Evolutionary conservation across 495 filamentous ascomycete species (phyloP).

Genomic region (Pyrenopolyporus hunteri): DNA sequence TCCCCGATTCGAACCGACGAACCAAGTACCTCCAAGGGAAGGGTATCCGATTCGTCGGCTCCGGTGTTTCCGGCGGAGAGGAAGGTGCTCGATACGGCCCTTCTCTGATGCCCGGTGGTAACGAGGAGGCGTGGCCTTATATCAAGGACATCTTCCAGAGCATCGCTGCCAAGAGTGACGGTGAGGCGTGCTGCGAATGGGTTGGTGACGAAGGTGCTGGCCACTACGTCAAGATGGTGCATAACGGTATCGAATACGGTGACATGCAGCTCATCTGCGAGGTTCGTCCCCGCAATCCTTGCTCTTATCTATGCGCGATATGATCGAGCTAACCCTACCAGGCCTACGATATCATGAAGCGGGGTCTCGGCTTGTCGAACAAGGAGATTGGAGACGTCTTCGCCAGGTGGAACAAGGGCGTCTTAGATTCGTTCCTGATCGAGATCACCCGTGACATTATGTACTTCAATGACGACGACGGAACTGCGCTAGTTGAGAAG

Average conservation of each 20-base stretch:
- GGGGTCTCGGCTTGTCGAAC: slow-evolving; percentile 79
- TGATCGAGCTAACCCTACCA: slow-evolving; percentile 46
- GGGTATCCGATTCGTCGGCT: slow-evolving; percentile 94
- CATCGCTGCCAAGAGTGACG: slow-evolving; percentile 95
- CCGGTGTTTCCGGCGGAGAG: slow-evolving; percentile 98
- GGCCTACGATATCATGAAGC: slow-evolving; percentile 99
- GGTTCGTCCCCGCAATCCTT: slow-evolving; percentile 57
- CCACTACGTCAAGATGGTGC: slow-evolving; percentile 99
- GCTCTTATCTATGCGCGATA: neutral
- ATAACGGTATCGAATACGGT: slow-evolving; percentile 99
- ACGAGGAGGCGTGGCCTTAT: slow-evolving; percentile 96
- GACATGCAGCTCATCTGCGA: slow-evolving; percentile 99
- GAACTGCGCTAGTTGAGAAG: slow-evolving; percentile 90
- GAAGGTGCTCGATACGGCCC: slow-evolving; percentile 98
- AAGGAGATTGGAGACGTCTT: slow-evolving; percentile 97
- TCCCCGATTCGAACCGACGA: slow-evolving; percentile 97
- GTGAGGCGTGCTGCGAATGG: slow-evolving; percentile 98
- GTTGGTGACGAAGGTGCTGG: slow-evolving; percentile 98
- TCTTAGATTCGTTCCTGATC: slow-evolving; percentile 98
- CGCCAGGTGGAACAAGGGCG: slow-evolving; percentile 96
- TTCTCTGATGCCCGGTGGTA: slow-evolving; percentile 97
- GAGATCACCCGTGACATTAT: slow-evolving; percentile 98
- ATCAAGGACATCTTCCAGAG: slow-evolving; percentile 99
- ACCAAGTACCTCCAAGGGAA: slow-evolving; percentile 82
- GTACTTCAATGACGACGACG: slow-evolving; percentile 95